A percentile compares a stretch with the other conserved stretches of the same genome.
phyloP scores from a whole-genome alignment of 768 basidiomycete species.

The Rhizopogon sp. region DNA sequence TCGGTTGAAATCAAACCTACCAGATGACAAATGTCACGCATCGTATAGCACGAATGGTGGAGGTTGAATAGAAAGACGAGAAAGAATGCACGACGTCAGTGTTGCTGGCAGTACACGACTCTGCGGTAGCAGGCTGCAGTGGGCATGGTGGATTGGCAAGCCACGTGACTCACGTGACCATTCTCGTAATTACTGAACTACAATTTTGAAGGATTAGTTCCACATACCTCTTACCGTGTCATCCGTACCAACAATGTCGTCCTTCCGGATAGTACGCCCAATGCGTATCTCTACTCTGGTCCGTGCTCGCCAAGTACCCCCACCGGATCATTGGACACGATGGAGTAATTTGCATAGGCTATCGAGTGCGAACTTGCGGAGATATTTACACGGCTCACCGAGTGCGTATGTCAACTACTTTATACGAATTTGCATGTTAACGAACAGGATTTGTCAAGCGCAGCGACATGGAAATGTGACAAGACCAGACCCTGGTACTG shows the following conservation, averaged over 20 bases:
- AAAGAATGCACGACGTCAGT: too few species aligned
- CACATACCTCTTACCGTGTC: background rate
- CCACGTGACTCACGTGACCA: too few species aligned
- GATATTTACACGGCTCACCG: constrained; percentile 12
- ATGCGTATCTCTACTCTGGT: background rate
- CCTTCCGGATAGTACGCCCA: background rate
- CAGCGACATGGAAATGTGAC: constrained; percentile 46
- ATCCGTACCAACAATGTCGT: background rate
- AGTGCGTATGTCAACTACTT: constrained; percentile 5
- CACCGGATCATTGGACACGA: background rate
- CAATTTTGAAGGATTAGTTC: too few species aligned
- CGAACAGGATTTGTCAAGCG: constrained; percentile 1
- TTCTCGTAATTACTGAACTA: too few species aligned
- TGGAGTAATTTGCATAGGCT: background rate
- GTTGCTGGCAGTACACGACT: too few species aligned
- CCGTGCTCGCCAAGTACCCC: background rate
- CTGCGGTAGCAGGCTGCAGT: too few species aligned
- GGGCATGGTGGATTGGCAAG: too few species aligned
- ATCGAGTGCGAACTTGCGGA: background rate
- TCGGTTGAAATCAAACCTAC: background rate
- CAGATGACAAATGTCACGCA: background rate
- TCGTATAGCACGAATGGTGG: background rate
- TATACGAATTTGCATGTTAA: background rate
- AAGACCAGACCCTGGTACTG: constrained; percentile 65
- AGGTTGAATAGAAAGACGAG: too few species aligned